Conservation (phyloP, 495 filamentous ascomycete species). For the Penicillium odoratum region DNA sequence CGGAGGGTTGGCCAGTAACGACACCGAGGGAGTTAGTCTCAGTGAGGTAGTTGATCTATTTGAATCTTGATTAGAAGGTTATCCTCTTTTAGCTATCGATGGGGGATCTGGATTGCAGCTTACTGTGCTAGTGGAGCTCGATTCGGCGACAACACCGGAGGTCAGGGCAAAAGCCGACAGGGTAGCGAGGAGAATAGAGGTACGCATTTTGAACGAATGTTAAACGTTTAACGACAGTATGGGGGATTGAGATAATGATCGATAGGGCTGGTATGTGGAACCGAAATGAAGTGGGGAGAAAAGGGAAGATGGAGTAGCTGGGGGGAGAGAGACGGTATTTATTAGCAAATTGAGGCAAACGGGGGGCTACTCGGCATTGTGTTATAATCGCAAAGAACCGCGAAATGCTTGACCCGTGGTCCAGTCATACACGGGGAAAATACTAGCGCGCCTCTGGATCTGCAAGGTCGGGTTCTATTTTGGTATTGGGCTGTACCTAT, state of each 20-base stretch:
- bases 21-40: slow-evolving; percentile 58
- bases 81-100: background rate
- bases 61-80: background rate
- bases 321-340: background rate
- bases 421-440: slow-evolving; percentile 14
- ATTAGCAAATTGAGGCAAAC: slow-evolving; percentile 2
- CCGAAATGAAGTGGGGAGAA: slow-evolving; percentile 8
- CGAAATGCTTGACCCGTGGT: slow-evolving; percentile 5
- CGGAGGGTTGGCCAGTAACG: slow-evolving; percentile 51
- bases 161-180: slow-evolving; percentile 41
- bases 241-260: background rate
- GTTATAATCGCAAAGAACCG: slow-evolving; percentile 10
- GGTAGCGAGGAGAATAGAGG: slow-evolving; percentile 39
- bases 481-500: slow-evolving; percentile 21
- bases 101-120: slow-evolving; percentile 20
- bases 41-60: slow-evolving; percentile 41
- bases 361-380: slow-evolving; percentile 1
- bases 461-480: slow-evolving; percentile 34
- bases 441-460: slow-evolving; percentile 21
- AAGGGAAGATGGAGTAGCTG: background rate
- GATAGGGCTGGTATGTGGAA: slow-evolving; percentile 1
- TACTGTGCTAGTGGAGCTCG: background rate
- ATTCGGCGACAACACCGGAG: slow-evolving; percentile 20
- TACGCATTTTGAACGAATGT: slow-evolving; percentile 37
- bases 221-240: background rate